A percentile compares a stretch with the other conserved stretches of the same genome.
These are phyloP conservation scores for Sarcodon aspratus DNA, from an alignment of 768 basidiomycete species.

Conservation along the genomic window DNA sequence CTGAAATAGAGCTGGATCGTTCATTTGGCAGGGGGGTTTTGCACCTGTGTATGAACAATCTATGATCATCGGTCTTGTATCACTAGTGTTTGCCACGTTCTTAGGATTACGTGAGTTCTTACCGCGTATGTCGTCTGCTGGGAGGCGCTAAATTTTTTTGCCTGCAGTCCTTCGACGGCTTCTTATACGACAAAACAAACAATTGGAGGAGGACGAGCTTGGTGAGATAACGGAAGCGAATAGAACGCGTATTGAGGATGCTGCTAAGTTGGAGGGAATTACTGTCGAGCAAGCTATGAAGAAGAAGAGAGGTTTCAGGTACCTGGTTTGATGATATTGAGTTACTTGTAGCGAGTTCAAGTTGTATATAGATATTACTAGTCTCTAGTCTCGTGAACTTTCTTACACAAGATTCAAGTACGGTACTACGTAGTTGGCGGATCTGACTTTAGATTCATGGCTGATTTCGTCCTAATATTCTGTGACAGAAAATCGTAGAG, in stretches of 20 bases:
- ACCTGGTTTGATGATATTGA: conserved; percentile 28
- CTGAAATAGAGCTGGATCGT: conserved; percentile 40
- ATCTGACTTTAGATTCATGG: too few relatives aligned
- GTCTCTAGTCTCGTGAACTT: too few relatives aligned
- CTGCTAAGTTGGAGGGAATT: conserved; percentile 47
- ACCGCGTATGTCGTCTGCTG: neutral
- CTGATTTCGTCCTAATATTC: too few relatives aligned
- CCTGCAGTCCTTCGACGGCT: conserved; percentile 29
- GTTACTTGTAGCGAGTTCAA: neutral
- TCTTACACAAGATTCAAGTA: too few relatives aligned
- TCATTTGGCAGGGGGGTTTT: conserved; percentile 52
- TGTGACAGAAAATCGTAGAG: too few relatives aligned
- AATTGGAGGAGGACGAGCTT: conserved; percentile 37
- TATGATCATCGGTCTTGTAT: conserved; percentile 36
- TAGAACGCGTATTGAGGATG: conserved; percentile 41
- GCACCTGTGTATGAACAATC: conserved; percentile 39
- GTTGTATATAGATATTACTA: too few relatives aligned
- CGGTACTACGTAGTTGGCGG: too few relatives aligned
- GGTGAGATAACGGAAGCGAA: conserved; percentile 31
- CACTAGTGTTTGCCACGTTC: conserved; percentile 18
- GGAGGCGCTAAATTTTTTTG: neutral
- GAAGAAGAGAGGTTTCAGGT: conserved; percentile 45
- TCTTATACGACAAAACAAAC: conserved; percentile 37
- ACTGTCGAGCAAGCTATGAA: conserved; percentile 48
- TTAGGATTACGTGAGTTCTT: conserved; percentile 22